Percentiles rank a stretch among this genome's conserved stretches.
Conservation (phyloP, 352 stramenopile species). For the Phytophthora fragariae region DNA sequence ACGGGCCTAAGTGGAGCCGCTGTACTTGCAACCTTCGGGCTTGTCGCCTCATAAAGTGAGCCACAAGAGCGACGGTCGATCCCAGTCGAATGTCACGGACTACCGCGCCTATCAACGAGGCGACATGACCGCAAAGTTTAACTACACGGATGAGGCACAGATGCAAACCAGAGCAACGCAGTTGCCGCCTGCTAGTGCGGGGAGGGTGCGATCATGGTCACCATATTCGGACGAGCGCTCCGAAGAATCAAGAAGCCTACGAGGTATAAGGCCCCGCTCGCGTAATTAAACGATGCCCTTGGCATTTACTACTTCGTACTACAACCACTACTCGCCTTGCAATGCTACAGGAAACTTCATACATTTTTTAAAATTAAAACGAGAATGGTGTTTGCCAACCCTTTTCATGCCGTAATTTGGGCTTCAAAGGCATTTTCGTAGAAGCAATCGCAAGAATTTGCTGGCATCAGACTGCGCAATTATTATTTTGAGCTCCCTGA, state of each 20-base stretch:
- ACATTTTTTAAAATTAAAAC: too few species aligned
- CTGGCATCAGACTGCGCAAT: too few species aligned
- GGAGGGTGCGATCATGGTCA: slow-evolving; percentile 6
- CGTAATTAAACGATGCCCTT: background rate
- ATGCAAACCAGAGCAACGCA: background rate
- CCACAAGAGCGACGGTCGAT: slow-evolving; percentile 7
- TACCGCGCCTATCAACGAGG: background rate
- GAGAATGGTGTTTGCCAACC: too few species aligned
- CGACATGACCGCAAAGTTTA: slow-evolving; percentile 2
- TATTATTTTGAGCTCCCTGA: background rate
- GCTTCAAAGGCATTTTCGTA: too few species aligned
- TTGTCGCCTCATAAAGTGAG: too few species aligned
- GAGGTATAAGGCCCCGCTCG: slow-evolving; percentile 5
- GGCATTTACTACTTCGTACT: too few species aligned
- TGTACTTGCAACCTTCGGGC: too few species aligned
- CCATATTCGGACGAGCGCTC: background rate
- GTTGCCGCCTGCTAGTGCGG: background rate
- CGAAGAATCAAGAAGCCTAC: slow-evolving; percentile 13
- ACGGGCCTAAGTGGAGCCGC: too few species aligned
- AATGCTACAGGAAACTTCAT: too few species aligned
- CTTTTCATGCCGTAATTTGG: background rate
- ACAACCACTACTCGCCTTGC: too few species aligned
- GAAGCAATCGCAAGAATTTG: too few species aligned
- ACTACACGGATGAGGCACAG: background rate
- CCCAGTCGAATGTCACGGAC: slow-evolving; percentile 18